phyloP scores from a whole-genome alignment of 2,329 filamentous ascomycete species.

The Fusarium sp. region DNA sequence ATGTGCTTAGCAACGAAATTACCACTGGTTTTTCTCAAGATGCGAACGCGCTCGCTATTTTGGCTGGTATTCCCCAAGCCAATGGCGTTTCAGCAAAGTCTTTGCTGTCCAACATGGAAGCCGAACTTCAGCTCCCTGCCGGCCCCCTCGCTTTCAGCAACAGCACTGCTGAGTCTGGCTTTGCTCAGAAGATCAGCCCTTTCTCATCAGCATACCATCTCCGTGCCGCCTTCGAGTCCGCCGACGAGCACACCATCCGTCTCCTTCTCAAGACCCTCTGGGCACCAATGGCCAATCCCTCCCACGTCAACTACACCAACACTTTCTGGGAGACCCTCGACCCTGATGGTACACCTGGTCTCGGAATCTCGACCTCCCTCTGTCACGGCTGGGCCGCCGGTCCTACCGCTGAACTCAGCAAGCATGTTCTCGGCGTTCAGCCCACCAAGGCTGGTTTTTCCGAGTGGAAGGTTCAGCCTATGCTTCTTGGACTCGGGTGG shows the following conservation, averaged over 20 bases:
- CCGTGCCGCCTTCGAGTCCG: background rate
- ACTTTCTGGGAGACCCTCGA: conserved; percentile 14
- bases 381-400: conserved; percentile 5
- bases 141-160: conserved; percentile 6
- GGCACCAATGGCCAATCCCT: background rate
- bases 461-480: conserved; percentile 1
- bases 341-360: background rate
- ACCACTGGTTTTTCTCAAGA: background rate
- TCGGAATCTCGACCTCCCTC: background rate
- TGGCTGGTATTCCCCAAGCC: background rate
- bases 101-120: background rate
- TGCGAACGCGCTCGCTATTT: background rate
- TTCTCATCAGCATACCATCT: conserved; percentile 2
- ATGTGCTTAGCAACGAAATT: background rate
- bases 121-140: background rate
- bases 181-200: conserved; percentile 14
- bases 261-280: background rate
- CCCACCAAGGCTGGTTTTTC: background rate
- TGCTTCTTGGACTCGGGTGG: background rate
- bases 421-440: background rate
- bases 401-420: background rate
- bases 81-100: background rate
- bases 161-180: background rate
- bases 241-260: accelerated
- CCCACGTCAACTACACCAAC: background rate